Evolutionary conservation across 2,329 filamentous ascomycete genomes (phyloP).

Genomic region (Aspergillus melleus): DNA sequence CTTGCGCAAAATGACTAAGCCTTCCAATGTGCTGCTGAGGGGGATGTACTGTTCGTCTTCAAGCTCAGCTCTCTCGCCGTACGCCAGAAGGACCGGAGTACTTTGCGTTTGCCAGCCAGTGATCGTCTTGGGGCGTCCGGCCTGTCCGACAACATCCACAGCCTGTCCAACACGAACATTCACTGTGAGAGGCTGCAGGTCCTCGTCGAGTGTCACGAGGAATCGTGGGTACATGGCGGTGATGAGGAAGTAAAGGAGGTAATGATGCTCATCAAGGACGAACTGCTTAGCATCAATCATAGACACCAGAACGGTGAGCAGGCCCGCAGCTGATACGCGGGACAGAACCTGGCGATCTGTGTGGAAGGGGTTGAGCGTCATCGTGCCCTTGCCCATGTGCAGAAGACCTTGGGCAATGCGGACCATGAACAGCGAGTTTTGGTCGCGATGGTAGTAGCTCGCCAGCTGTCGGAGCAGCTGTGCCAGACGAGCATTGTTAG

Average conservation of each 20-base stretch:
- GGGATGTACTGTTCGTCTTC: slow-evolving; percentile 98
- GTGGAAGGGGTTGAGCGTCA: slow-evolving; percentile 98
- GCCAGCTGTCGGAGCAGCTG: slow-evolving; percentile 92
- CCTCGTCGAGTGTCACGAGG: slow-evolving; percentile 92
- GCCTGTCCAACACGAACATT: slow-evolving; percentile 97
- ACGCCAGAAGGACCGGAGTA: slow-evolving; percentile 92
- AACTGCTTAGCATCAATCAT: slow-evolving; percentile 95
- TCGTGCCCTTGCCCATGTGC: slow-evolving; percentile 98
- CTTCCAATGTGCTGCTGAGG: slow-evolving; percentile 87
- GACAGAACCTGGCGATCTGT: slow-evolving; percentile 96
- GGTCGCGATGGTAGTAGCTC: slow-evolving; percentile 96
- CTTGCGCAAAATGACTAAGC: slow-evolving; percentile 94
- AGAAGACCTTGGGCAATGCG: slow-evolving; percentile 95
- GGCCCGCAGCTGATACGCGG: slow-evolving; percentile 81
- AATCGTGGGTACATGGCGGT: slow-evolving; percentile 97
- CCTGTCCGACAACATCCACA: slow-evolving; percentile 96
- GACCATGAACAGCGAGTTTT: slow-evolving; percentile 98
- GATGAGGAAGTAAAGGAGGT: slow-evolving; percentile 95
- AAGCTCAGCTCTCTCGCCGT: slow-evolving; percentile 92
- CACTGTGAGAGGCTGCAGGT: slow-evolving; percentile 88
- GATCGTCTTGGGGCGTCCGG: slow-evolving; percentile 96
- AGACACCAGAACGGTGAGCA: slow-evolving; percentile 85
- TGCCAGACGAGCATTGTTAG: slow-evolving; percentile 94
- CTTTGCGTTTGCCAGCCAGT: slow-evolving; percentile 99
- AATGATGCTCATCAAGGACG: slow-evolving; percentile 72